These are phyloP conservation scores for Hypoxylon fragiforme DNA, from an alignment of 495 filamentous ascomycete species.

Conservation along the genomic window DNA sequence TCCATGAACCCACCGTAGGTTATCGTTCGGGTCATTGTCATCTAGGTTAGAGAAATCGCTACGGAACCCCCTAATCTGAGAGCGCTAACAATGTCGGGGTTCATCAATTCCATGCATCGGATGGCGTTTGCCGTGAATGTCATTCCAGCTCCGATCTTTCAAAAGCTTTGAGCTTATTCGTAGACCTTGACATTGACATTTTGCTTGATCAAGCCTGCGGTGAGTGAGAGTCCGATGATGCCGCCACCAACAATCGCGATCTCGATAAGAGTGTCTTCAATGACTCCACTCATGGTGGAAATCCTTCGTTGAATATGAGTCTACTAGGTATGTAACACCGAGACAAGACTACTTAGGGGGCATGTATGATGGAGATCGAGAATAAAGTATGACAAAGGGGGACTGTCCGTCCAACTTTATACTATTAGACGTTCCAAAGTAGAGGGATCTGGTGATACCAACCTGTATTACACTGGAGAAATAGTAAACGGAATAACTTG, in stretches of 20 bases:
- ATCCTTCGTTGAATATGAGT: too few species aligned
- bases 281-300: conserved; percentile 12
- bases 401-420: too few species aligned
- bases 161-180: conserved; percentile 52
- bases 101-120: conserved; percentile 54
- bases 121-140: conserved; percentile 58
- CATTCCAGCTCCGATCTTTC: conserved; percentile 61
- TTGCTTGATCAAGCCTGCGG: conserved; percentile 44
- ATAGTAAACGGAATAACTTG: conserved; percentile 24
- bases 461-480: conserved; percentile 5
- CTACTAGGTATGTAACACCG: too few species aligned
- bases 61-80: conserved; percentile 47
- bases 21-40: conserved; percentile 38
- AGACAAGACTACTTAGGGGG: too few species aligned
- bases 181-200: conserved; percentile 50
- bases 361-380: too few species aligned
- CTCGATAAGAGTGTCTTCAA: conserved; percentile 16
- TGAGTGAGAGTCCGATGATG: conserved; percentile 46
- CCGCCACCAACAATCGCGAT: conserved; percentile 52
- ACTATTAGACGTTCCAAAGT: too few species aligned
- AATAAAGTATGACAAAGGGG: too few species aligned
- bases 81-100: conserved; percentile 47
- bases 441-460: too few species aligned
- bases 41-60: conserved; percentile 44
- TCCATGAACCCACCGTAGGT: conserved; percentile 36